phyloP scores from a whole-genome alignment of 768 basidiomycete species.

The Boletus bicolor region DNA sequence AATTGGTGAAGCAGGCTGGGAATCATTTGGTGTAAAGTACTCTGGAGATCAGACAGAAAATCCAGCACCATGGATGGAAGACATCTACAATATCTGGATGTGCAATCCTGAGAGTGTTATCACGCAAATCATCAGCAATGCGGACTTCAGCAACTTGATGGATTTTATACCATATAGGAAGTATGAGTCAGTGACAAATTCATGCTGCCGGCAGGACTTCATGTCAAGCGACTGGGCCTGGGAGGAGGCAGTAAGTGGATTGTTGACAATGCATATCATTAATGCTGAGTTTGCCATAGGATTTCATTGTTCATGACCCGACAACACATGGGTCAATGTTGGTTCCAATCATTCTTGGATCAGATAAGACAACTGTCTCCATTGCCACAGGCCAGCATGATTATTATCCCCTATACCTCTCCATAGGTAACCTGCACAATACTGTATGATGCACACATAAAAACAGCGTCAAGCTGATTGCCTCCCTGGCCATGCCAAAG shows the following conservation, averaged over 20 bases:
- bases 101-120: not conserved
- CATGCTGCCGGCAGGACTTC: not conserved
- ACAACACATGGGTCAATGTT: too few relatives aligned
- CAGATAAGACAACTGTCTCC: too few relatives aligned
- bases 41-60: not conserved
- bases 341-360: too few relatives aligned
- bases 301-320: not conserved
- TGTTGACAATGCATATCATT: too few relatives aligned
- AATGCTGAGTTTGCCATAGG: too few relatives aligned
- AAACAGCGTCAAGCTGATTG: too few relatives aligned
- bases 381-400: too few relatives aligned
- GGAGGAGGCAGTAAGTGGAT: constrained; percentile 4
- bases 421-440: too few relatives aligned
- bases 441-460: too few relatives aligned
- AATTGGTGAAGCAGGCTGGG: not conserved
- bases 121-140: not conserved
- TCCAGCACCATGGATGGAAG: not conserved
- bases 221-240: constrained; percentile 5
- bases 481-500: too few relatives aligned
- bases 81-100: not conserved
- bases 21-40: not conserved
- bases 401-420: too few relatives aligned
- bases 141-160: not conserved
- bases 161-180: not conserved
- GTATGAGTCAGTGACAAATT: not conserved